phyloP scores from a whole-genome alignment of 2,329 filamentous ascomycete species.

The Graphiopsis chlorocephala region DNA sequence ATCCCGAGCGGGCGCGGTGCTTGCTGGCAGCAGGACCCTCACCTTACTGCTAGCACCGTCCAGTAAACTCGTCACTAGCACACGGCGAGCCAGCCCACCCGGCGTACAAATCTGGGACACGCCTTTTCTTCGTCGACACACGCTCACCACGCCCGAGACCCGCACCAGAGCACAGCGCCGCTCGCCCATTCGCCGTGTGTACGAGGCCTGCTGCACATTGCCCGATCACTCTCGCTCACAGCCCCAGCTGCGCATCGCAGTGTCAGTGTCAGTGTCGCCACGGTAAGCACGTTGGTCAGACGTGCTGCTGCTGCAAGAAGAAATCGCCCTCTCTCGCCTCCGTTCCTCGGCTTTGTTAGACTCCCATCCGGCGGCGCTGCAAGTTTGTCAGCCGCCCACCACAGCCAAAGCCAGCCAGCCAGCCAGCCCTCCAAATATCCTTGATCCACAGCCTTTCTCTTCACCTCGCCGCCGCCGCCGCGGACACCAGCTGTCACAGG shows the following conservation, averaged over 20 bases:
- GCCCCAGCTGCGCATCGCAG: not conserved
- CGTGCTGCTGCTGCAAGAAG: not conserved
- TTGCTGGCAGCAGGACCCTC: slow-evolving; percentile 11
- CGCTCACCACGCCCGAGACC: not conserved
- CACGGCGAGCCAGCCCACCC: not conserved
- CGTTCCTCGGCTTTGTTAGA: slow-evolving; percentile 13
- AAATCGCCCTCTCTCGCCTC: not conserved
- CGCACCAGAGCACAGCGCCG: not conserved
- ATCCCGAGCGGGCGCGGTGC: slow-evolving; percentile 3
- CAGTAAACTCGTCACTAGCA: slow-evolving; percentile 8
- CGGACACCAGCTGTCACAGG: not conserved
- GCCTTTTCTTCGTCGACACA: slow-evolving; percentile 8
- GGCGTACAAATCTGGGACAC: not conserved
- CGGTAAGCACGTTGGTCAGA: not conserved
- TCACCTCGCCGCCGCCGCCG: not conserved
- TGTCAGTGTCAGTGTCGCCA: not conserved
- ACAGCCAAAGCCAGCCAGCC: slow-evolving; percentile 4
- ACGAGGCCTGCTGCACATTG: not conserved
- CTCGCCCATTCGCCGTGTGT: not conserved
- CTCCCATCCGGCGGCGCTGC: slow-evolving; percentile 6
- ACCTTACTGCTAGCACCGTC: not conserved
- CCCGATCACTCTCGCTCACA: not conserved
- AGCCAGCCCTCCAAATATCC: slow-evolving; percentile 8
- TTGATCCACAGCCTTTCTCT: slow-evolving; percentile 1
- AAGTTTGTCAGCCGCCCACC: slow-evolving; percentile 9